Conservation (phyloP, 1,284 basidiomycete genomes). For the Cryptococcus sp. region DNA sequence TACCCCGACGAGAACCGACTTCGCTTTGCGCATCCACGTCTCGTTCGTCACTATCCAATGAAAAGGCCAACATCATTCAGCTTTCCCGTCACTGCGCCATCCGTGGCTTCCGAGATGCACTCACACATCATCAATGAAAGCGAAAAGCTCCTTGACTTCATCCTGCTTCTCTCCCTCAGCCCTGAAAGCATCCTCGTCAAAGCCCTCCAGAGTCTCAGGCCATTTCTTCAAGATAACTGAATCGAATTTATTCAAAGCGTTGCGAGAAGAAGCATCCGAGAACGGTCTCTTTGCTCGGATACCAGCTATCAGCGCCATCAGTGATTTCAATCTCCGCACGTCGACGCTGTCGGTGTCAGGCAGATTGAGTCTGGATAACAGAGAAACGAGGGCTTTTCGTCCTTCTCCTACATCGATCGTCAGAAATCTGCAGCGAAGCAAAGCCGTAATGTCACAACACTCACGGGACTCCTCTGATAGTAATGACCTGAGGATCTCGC, state of each 20-base stretch:
- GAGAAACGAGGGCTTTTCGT: constrained; percentile 76
- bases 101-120: constrained; percentile 13
- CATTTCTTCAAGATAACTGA: constrained; percentile 63
- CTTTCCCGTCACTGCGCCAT: background rate
- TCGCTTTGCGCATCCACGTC: constrained; percentile 23
- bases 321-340: constrained; percentile 62
- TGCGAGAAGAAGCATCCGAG: constrained; percentile 68
- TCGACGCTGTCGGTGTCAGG: constrained; percentile 63
- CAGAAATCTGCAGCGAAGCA: too few species aligned
- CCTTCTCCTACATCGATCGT: constrained; percentile 63
- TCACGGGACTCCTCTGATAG: constrained; percentile 42
- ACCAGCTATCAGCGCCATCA: constrained; percentile 62
- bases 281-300: constrained; percentile 67
- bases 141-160: constrained; percentile 22
- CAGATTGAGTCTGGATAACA: constrained; percentile 75
- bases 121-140: constrained; percentile 51
- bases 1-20: constrained; percentile 20
- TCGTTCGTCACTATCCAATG: constrained; percentile 18
- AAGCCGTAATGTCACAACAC: constrained; percentile 5
- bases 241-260: constrained; percentile 70
- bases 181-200: constrained; percentile 64
- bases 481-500: constrained; percentile 67
- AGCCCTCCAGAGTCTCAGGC: constrained; percentile 61
- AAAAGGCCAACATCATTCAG: background rate
- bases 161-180: constrained; percentile 28